Conservation (phyloP, 768 basidiomycete species). For the Lenzites betulinus region DNA sequence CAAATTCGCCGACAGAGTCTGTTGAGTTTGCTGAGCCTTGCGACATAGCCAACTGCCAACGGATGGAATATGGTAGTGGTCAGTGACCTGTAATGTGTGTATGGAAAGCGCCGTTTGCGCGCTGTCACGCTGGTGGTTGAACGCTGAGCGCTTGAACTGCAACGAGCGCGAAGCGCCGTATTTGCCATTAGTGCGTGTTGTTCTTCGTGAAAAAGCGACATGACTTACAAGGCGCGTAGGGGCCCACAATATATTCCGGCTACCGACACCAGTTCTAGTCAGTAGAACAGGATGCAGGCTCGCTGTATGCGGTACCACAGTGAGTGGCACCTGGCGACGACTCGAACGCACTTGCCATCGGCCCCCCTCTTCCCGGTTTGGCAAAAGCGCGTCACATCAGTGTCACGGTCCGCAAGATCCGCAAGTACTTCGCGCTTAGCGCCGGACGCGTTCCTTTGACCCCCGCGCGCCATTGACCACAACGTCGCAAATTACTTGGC, state of each 20-base stretch:
- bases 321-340: neutral
- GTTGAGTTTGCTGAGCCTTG: constrained; percentile 1
- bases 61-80: neutral
- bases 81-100: neutral
- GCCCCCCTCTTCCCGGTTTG: neutral
- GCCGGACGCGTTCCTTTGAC: neutral
- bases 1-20: neutral
- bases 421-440: neutral
- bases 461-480: no score
- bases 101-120: neutral
- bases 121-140: no score
- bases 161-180: no score
- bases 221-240: no score
- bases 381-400: neutral
- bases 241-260: no score
- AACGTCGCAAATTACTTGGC: no score
- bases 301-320: neutral
- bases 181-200: no score
- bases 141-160: no score
- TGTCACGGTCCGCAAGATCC: no score
- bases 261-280: no score
- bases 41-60: no score
- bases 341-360: neutral
- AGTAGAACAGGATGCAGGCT: neutral
- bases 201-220: no score